Base-by-base conservation (phyloP, 177 flowering plant genomes). In the Telopea speciosissima region DNA sequence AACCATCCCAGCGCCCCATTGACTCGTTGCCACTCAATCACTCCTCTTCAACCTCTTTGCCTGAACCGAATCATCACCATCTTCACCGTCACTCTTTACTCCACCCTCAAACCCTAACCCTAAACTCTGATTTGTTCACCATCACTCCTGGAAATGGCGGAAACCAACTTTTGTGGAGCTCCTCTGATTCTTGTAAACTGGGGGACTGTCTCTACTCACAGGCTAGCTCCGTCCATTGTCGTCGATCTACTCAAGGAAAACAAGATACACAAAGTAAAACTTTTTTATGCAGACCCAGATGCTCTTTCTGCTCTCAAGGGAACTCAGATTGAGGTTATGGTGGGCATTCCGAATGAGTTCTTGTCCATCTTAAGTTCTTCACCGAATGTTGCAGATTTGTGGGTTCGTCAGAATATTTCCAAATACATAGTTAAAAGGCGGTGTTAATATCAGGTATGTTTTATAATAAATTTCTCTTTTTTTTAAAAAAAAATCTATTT, bases 271-370 rank as follows among this genome's bases (percentile, higher is more conserved):
- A 93, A 89, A 71, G 97, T 91, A 70, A 93, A 93, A 89, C 79
- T 91, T 11, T 93, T 93, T 71, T 91, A 86, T 52, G 88, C 97
- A 0, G 96, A 93, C 76, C 88, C 88, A 25, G 70, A 5, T 73
- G 81, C 13, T 49, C 75, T 93, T 1, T 69, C 16, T 33, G 88
- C 88, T 68, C 74, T 93, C 0, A 81, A 73, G 86, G 94, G 94
- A 19, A 82, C 78, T 78, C 89, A 88, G 72, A 87, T 91, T 76
- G 76, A 93, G 78, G 93, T 93, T 49, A 90, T 91, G 96, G 82
- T 89, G 58, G 98, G 98, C 23, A 86, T 92, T 17, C 90, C 88
- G 24, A 91, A 89, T 73, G 93, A 86, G 19, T 77, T 88, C 88
- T 49, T 91, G 81, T 75, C 77, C 14, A 7, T 64, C 3, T 62